Evolutionary conservation across 2,329 filamentous ascomycete species (phyloP).

Genomic region (Fusarium sp.): DNA sequence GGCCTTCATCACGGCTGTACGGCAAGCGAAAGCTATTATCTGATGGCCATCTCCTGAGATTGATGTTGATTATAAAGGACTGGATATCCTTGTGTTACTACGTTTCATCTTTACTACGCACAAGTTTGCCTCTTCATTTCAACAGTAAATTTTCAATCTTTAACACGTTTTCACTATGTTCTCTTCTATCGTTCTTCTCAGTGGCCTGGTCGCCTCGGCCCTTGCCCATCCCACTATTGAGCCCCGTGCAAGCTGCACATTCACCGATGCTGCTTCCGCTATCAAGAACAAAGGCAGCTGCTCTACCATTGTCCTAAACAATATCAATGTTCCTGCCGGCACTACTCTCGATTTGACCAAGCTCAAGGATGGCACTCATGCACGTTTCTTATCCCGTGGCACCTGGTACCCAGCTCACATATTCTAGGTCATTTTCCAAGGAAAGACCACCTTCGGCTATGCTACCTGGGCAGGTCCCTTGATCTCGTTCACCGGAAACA

Average conservation of each 20-base stretch:
- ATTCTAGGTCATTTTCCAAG: slow-evolving; percentile 66
- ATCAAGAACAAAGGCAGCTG: slow-evolving; percentile 64
- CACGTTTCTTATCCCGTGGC: not conserved
- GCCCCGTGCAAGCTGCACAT: slow-evolving; percentile 60
- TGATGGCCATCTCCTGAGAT: too few relatives aligned
- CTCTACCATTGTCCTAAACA: slow-evolving; percentile 64
- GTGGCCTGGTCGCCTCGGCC: slow-evolving; percentile 46
- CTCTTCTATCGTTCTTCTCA: slow-evolving; percentile 44
- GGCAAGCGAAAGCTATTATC: slow-evolving; percentile 11
- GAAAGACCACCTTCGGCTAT: slow-evolving; percentile 75
- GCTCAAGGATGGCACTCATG: slow-evolving; percentile 62
- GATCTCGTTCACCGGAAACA: slow-evolving; percentile 69
- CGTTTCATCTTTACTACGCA: not conserved
- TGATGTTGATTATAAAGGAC: not conserved
- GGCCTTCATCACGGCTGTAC: slow-evolving; percentile 18
- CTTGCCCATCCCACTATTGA: slow-evolving; percentile 43
- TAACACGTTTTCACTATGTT: slow-evolving; percentile 20
- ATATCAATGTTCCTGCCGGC: slow-evolving; percentile 68
- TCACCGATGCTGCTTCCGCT: slow-evolving; percentile 63
- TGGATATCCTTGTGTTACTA: not conserved
- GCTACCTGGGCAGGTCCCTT: slow-evolving; percentile 74
- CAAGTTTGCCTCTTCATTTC: slow-evolving; percentile 3
- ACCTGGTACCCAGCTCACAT: not conserved
- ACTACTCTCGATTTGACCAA: slow-evolving; percentile 69
- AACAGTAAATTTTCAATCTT: not conserved